phyloP scores from a whole-genome alignment of 108 stramenopile genomes.

The Mayamaea pseudoterrestris region DNA sequence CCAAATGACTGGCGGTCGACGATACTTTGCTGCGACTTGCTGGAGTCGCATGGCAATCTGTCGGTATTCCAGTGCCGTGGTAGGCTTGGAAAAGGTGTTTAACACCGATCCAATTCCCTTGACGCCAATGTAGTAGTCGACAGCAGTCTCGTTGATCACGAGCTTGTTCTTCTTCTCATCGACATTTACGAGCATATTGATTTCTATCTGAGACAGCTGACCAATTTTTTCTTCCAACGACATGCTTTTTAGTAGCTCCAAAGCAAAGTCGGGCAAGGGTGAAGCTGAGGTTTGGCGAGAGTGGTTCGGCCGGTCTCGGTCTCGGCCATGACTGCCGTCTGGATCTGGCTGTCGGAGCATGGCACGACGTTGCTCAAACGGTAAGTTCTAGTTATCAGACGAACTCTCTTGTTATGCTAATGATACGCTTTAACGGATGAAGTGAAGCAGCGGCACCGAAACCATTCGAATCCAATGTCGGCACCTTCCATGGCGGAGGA shows the following conservation, averaged over 20 bases:
- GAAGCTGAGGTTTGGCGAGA: too few relatives aligned
- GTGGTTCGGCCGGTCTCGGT: too few relatives aligned
- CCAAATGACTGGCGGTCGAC: conserved; percentile 51
- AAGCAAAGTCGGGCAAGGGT: too few relatives aligned
- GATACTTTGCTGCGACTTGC: conserved; percentile 22
- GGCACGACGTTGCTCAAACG: too few relatives aligned
- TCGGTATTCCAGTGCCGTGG: conserved; percentile 27
- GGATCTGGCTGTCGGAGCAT: too few relatives aligned
- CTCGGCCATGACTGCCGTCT: too few relatives aligned
- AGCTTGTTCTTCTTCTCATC: conserved; percentile 12
- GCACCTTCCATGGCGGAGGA: too few relatives aligned
- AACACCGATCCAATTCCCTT: conserved; percentile 39
- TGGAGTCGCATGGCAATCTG: conserved; percentile 23
- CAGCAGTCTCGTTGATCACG: neutral
- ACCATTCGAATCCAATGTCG: too few relatives aligned
- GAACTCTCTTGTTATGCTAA: too few relatives aligned
- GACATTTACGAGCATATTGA: conserved; percentile 22
- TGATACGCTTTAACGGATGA: too few relatives aligned
- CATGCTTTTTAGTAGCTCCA: conserved; percentile 17
- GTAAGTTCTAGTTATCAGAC: too few relatives aligned
- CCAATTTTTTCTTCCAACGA: conserved; percentile 29
- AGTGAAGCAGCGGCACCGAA: too few relatives aligned
- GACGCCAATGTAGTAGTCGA: conserved; percentile 34
- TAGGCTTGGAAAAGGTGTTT: conserved; percentile 14
- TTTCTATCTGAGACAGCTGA: conserved; percentile 51